Evolutionary conservation across 2,329 filamentous ascomycete genomes (phyloP).

Genomic region (Paracoccidioides brasiliensis): DNA sequence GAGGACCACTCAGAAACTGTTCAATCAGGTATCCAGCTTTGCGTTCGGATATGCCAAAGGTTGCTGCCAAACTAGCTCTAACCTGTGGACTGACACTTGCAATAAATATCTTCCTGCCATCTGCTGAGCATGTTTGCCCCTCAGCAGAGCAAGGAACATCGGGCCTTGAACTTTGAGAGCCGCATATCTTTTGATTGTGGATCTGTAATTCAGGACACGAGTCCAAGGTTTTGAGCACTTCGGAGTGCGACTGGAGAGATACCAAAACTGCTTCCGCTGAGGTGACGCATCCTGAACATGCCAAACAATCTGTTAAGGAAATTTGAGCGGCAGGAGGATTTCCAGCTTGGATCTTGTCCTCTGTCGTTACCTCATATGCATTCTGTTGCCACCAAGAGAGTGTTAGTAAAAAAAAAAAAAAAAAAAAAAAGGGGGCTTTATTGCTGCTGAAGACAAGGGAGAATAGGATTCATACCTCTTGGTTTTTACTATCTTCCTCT

Average conservation of each 20-base stretch:
- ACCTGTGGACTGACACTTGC: conserved; percentile 89
- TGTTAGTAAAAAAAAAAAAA: background rate
- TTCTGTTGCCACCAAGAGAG: conserved; percentile 28
- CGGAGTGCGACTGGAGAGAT: conserved; percentile 81
- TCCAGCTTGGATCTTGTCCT: conserved; percentile 54
- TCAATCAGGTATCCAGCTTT: conserved; percentile 73
- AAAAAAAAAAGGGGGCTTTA: background rate
- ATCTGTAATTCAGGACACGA: conserved; percentile 35
- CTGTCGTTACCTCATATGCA: conserved; percentile 78
- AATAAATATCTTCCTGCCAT: conserved; percentile 61
- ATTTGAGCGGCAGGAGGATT: conserved; percentile 69
- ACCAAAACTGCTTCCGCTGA: conserved; percentile 96
- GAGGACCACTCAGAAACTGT: conserved; percentile 58
- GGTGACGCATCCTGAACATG: conserved; percentile 94
- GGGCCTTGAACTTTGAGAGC: conserved; percentile 15
- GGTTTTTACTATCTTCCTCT: conserved; percentile 38
- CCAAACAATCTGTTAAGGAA: conserved; percentile 90
- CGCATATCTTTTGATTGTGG: conserved; percentile 33
- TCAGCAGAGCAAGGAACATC: conserved; percentile 34
- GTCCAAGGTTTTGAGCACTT: conserved; percentile 76
- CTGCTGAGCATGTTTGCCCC: conserved; percentile 9
- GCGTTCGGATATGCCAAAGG: conserved; percentile 58
- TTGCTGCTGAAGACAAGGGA: background rate
- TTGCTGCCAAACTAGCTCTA: conserved; percentile 75
- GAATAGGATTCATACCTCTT: conserved; percentile 26